Base-by-base conservation (phyloP, 495 filamentous ascomycete species). In the Xylaria intraflava region DNA sequence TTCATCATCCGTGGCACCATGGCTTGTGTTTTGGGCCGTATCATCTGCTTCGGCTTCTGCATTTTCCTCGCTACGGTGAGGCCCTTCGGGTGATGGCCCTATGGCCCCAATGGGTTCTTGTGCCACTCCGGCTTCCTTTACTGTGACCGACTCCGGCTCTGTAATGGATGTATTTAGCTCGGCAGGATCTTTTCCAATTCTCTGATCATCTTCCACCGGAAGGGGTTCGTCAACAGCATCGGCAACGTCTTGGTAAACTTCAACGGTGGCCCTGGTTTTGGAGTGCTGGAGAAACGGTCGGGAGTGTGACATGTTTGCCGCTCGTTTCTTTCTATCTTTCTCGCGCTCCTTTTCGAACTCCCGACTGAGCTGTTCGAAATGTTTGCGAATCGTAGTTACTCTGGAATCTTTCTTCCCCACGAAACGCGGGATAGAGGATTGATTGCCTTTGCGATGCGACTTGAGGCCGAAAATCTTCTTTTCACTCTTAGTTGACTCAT, bases 281-380 rank as follows among this genome's bases (percentile, higher is more conserved):
- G 90, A 85, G 51, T 91, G 81, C 14, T 92, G 93, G 26, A 78
- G 66, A 61, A 90, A 90, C 17, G 88, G 90, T 49, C 91, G 82
- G 0, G 87, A 83, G 62, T 88, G 85, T 14, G 83, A 82, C 62
- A 83, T 85, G 59, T 84, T 89, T n/a, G 88, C 86, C 39, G 87
- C 87, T 52, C 89, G 78, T 61, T 90, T 86, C 44, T 83, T 83
- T 63, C 86, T 81, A 62, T 99, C 91, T 51, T 86, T 86, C 44
- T 91, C 79, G 33, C 94, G 78, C 72, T 97, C 92, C 64, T 90
- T 94, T 62, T 99, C 91, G 58, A 98, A 97, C 59, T 99, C 94
- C 6, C 91, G 86, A 53, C 89, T 95, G 30, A 99, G 69, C 63
- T 96, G 90, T 66, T 99, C 94, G 62, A 97, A 96, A 67, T 97